These are phyloP conservation scores for Cyberlindnera euphorbiae DNA, from an alignment of 805 yeast genomes.

Conservation along the genomic window DNA sequence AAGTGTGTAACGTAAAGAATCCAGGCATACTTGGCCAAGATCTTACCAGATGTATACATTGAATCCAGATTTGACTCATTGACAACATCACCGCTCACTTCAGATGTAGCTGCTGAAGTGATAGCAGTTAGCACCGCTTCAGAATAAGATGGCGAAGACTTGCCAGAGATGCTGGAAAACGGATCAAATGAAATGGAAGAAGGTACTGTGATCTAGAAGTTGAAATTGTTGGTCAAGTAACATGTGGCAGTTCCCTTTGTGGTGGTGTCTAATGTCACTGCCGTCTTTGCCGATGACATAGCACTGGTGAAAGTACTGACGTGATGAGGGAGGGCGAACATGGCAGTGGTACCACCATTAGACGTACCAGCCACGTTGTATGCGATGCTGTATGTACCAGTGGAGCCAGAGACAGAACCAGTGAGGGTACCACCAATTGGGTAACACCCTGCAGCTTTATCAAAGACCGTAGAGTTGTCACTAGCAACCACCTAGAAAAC, in stretches of 20 bases:
- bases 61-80: slow-evolving; percentile 61
- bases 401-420: slow-evolving; percentile 36
- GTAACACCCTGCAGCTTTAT: slow-evolving; percentile 59
- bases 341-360: slow-evolving; percentile 37
- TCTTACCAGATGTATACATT: slow-evolving; percentile 88
- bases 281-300: slow-evolving; percentile 26
- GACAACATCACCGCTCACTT: slow-evolving; percentile 35
- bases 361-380: slow-evolving; percentile 44
- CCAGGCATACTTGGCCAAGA: slow-evolving; percentile 86
- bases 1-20: slow-evolving; percentile 68
- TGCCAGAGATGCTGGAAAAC: slow-evolving; percentile 31
- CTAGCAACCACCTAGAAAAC: slow-evolving; percentile 59
- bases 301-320: slow-evolving; percentile 36
- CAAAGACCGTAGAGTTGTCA: slow-evolving; percentile 42
- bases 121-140: slow-evolving; percentile 27
- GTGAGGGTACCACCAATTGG: slow-evolving; percentile 43
- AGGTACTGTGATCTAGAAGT: slow-evolving; percentile 40
- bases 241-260: slow-evolving; percentile 45
- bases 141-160: slow-evolving; percentile 25
- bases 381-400: slow-evolving; percentile 37
- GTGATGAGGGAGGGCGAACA: slow-evolving; percentile 72
- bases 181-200: slow-evolving; percentile 43
- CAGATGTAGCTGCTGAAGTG: slow-evolving; percentile 30
- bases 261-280: slow-evolving; percentile 42
- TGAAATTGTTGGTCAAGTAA: slow-evolving; percentile 36